phyloP scores from a whole-genome alignment of 495 filamentous ascomycete species.

The Penicillium goetzii region DNA sequence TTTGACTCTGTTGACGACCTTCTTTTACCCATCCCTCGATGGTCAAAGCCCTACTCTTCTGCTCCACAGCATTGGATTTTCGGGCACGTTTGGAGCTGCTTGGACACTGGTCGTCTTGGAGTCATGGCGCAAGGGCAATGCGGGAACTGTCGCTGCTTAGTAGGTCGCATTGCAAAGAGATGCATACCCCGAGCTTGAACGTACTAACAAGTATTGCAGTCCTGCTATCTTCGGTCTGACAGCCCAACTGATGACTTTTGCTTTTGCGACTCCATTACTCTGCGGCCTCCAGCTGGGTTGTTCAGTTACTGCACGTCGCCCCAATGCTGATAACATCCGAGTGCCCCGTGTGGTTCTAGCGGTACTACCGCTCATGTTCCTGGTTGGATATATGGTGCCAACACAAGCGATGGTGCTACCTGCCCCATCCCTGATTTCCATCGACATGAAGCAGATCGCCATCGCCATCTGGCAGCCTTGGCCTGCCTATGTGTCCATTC shows the following conservation, averaged over 20 bases:
- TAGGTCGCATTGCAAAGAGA: slow-evolving; percentile 34
- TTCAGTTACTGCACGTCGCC: slow-evolving; percentile 52
- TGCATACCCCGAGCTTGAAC: neutral
- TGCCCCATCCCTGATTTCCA: slow-evolving; percentile 44
- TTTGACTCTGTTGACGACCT: slow-evolving; percentile 50
- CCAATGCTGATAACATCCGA: slow-evolving; percentile 51
- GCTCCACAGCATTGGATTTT: slow-evolving; percentile 54
- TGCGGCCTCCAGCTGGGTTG: slow-evolving; percentile 55
- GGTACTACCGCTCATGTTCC: slow-evolving; percentile 51
- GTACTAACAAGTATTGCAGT: slow-evolving; percentile 30
- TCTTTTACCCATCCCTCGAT: slow-evolving; percentile 61
- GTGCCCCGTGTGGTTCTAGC: slow-evolving; percentile 51
- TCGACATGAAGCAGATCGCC: slow-evolving; percentile 57
- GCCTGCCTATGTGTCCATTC: slow-evolving; percentile 52
- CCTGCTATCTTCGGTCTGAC: slow-evolving; percentile 54
- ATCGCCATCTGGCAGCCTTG: slow-evolving; percentile 66
- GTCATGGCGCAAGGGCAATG: slow-evolving; percentile 58
- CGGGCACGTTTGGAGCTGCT: slow-evolving; percentile 57
- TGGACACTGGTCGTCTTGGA: slow-evolving; percentile 62
- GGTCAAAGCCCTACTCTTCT: slow-evolving; percentile 47
- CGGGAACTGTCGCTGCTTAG: slow-evolving; percentile 55
- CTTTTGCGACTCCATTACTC: slow-evolving; percentile 57
- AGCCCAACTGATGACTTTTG: slow-evolving; percentile 58
- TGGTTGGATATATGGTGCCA: slow-evolving; percentile 56
- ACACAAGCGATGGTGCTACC: slow-evolving; percentile 56